phyloP scores from a whole-genome alignment of 176 grass and related monocot species.

The Leersia perrieri region DNA sequence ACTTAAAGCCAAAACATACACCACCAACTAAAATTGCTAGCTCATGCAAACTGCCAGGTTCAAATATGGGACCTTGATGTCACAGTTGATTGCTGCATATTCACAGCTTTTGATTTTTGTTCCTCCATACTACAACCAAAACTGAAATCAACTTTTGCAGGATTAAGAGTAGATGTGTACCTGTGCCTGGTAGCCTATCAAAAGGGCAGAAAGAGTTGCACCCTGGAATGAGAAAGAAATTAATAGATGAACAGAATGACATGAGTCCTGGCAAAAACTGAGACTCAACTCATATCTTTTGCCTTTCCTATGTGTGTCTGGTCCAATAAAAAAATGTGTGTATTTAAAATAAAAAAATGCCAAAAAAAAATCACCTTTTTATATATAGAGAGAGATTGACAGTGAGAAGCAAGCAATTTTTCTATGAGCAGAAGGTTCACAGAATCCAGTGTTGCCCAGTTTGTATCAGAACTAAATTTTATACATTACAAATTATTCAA shows the following conservation, averaged over 20 bases:
- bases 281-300: neutral
- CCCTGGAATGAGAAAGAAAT: constrained; percentile 48
- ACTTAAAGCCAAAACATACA: neutral
- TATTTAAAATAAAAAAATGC: constrained; percentile 33
- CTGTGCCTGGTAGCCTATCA: constrained; percentile 83
- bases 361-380: constrained; percentile 44
- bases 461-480: neutral
- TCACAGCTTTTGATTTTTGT: neutral
- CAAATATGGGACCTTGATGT: neutral
- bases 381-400: neutral
- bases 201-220: constrained; percentile 64
- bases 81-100: neutral
- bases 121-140: neutral
- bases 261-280: too few species aligned
- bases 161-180: constrained; percentile 21
- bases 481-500: neutral
- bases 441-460: neutral
- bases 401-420: neutral
- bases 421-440: neutral
- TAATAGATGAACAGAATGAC: neutral
- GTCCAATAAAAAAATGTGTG: neutral
- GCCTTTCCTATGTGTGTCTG: neutral
- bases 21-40: neutral
- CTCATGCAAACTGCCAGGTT: neutral
- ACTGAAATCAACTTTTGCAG: neutral